Evolutionary conservation across 768 basidiomycete genomes (phyloP).

Genomic region (Zangia roseola): DNA sequence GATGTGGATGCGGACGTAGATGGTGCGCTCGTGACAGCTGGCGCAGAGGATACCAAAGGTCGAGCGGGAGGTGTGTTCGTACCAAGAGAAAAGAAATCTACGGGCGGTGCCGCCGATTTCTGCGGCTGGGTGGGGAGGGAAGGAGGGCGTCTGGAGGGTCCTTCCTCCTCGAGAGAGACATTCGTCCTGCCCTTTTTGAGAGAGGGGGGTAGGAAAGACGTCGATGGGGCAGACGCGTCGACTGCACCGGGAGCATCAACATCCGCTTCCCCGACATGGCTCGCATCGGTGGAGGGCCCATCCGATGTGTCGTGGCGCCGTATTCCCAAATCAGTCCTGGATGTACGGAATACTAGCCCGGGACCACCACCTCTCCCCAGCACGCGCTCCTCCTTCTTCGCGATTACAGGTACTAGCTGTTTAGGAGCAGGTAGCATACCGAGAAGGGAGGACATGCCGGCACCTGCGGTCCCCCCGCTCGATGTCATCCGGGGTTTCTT

Average conservation of each 20-base stretch:
- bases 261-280: conserved; percentile 9
- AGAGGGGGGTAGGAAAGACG: conserved; percentile 58
- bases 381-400: conserved; percentile 46
- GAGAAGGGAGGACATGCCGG: conserved; percentile 62
- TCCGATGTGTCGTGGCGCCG: conserved; percentile 21
- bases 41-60: conserved; percentile 3
- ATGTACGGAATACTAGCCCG: conserved; percentile 57
- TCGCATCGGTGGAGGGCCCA: conserved; percentile 12
- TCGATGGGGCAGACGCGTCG: conserved; percentile 23
- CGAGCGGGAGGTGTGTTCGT: conserved; percentile 6
- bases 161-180: conserved; percentile 47
- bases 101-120: conserved; percentile 34
- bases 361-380: conserved; percentile 64
- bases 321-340: conserved; percentile 12
- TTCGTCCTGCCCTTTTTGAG: conserved; percentile 60
- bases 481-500: conserved; percentile 56
- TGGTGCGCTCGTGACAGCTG: conserved; percentile 37
- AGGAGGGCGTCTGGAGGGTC: conserved; percentile 8
- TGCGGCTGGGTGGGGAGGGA: conserved; percentile 6
- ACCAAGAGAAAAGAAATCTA: conserved; percentile 74
- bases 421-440: conserved; percentile 78
- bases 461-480: conserved; percentile 34
- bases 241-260: background rate
- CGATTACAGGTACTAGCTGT: conserved; percentile 41
- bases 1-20: conserved; percentile 67